Evolutionary conservation across 2,329 filamentous ascomycete genomes (phyloP), one percentile per base, ranked within the genome.

Genomic region (Botrytis porri): DNA sequence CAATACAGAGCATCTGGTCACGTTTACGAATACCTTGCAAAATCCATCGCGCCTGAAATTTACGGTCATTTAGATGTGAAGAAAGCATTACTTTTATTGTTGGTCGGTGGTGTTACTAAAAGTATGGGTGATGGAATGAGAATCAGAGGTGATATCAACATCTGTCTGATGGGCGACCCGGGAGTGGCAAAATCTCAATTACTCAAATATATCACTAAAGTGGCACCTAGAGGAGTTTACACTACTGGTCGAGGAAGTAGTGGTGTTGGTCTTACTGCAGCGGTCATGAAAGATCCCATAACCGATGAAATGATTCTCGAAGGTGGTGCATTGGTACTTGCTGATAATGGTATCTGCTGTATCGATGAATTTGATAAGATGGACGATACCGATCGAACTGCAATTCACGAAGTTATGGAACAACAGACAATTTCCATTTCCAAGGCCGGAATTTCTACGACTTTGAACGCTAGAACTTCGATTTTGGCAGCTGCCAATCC

Each of bases 161-260:
- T 99, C 75, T 98, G 96, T 82, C 85, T 99, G 80, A 99, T 99
- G 96, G 96, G 96, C 87, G 96, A 99, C 80, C 96, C 96, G 81
- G 96, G 96, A 93, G 96, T 99, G 81, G 96, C 96, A 84, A 99
- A 99, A 85, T 99, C 96, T 54, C 96, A 99, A 85, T 85, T 99
- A 77, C 88, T 99, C 77, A 98, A 98, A 84, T 99, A 99, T 82
- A 98, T 99, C 81, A 94, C 94, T 77, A 98, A 99, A 84, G 96
- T 99, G 43, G 95, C 96, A 1, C 96, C 96, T 75, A 93, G 96
- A 45, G 89, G 89, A 77, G 91, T 95, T 69, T 95, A 94, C 83
- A 95, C 92, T 3, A 94, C 92, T 74, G 92, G 92, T 79, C 92
- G 93, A 81, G 92, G 92, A 78, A 93, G 91, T 74, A 94, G 92